These are phyloP conservation scores for Pyrrhoderma lamaoense DNA, from an alignment of 1,284 basidiomycete genomes.

Conservation along the genomic window DNA sequence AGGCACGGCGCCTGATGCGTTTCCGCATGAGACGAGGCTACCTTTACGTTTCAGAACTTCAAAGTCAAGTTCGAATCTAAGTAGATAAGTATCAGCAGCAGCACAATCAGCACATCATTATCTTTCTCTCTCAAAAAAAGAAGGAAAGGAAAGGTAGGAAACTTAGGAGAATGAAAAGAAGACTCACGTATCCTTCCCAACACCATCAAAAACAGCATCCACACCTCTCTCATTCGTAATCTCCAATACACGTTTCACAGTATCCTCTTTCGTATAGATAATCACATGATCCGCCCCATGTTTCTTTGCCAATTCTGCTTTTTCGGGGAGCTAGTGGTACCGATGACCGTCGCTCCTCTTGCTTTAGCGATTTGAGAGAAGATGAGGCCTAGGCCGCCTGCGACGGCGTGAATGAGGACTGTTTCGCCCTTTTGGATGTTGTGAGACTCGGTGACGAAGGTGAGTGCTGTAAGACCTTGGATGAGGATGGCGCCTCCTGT, in stretches of 20 bases:
- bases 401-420: slow-evolving; percentile 83
- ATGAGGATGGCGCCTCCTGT: slow-evolving; percentile 63
- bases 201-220: slow-evolving; percentile 86
- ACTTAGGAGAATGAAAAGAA: too few relatives aligned
- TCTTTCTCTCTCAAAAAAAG: not conserved
- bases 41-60: slow-evolving; percentile 75
- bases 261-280: slow-evolving; percentile 68
- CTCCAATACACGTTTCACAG: slow-evolving; percentile 64
- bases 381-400: slow-evolving; percentile 65
- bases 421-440: slow-evolving; percentile 68
- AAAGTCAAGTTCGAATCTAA: slow-evolving; percentile 78
- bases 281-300: slow-evolving; percentile 87
- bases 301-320: slow-evolving; percentile 75
- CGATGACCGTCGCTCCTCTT: slow-evolving; percentile 85
- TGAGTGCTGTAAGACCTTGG: slow-evolving; percentile 78
- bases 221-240: slow-evolving; percentile 82
- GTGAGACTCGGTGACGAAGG: slow-evolving; percentile 80
- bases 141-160: too few relatives aligned
- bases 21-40: slow-evolving; percentile 85
- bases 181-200: slow-evolving; percentile 84
- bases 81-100: too few relatives aligned
- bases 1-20: slow-evolving; percentile 77
- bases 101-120: slow-evolving; percentile 1
- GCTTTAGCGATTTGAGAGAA: slow-evolving; percentile 58
- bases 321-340: slow-evolving; percentile 84